Percentiles rank a stretch among this genome's conserved stretches.
Conservation (phyloP, 2,329 filamentous ascomycete species). For the Colletotrichum scovillei region DNA sequence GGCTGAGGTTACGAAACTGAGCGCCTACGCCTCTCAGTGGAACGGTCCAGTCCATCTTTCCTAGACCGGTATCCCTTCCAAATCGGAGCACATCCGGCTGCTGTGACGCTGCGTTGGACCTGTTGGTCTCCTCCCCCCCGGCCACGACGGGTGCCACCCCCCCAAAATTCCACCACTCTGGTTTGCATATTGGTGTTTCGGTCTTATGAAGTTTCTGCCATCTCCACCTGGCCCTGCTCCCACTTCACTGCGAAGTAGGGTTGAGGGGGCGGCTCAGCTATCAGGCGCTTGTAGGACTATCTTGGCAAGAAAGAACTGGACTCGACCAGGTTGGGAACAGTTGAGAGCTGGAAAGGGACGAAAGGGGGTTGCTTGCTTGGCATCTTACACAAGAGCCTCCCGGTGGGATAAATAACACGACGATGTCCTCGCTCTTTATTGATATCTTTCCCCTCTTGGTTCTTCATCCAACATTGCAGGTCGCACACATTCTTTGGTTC, state of each 20-base stretch:
- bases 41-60: constrained; percentile 19
- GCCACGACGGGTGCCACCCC: constrained; percentile 22
- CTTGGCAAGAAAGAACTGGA: neutral
- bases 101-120: neutral
- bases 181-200: constrained; percentile 33
- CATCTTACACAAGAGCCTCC: neutral
- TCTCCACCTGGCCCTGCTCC: constrained; percentile 7
- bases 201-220: constrained; percentile 20
- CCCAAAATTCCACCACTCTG: constrained; percentile 22
- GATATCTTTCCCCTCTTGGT: neutral
- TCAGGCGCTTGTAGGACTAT: constrained; percentile 1
- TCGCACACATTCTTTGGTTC: constrained; percentile 31
- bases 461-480: constrained; percentile 33
- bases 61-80: constrained; percentile 27
- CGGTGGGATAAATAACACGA: constrained; percentile 23
- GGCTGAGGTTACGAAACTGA: neutral
- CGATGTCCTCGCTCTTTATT: neutral
- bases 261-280: constrained; percentile 14
- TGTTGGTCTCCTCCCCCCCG: constrained; percentile 5
- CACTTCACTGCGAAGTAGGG: neutral
- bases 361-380: neutral
- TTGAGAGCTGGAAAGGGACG: neutral
- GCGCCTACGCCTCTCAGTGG: constrained; percentile 9
- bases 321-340: neutral
- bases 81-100: constrained; percentile 26